Evolutionary conservation across 2,329 filamentous ascomycete species (phyloP).

Genomic region (Colletotrichum nymphaeae): DNA sequence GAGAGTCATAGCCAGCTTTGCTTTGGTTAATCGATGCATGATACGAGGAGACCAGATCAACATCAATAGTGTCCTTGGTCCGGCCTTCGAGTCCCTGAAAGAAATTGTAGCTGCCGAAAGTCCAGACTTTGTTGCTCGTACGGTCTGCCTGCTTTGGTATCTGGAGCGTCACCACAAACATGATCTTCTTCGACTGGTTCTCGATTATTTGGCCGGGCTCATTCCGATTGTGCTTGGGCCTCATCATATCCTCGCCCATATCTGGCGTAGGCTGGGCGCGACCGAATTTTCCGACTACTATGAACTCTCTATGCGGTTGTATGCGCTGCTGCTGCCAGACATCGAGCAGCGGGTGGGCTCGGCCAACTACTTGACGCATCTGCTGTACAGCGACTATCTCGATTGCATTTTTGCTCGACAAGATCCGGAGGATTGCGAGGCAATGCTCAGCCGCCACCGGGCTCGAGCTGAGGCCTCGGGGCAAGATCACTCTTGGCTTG

Average conservation of each 20-base stretch:
- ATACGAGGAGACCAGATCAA: constrained; percentile 45
- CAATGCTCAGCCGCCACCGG: constrained; percentile 43
- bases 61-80: constrained; percentile 45
- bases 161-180: constrained; percentile 47
- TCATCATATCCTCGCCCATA: constrained; percentile 44
- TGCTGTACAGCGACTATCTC: constrained; percentile 48
- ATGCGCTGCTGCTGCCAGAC: constrained; percentile 44
- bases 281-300: constrained; percentile 47
- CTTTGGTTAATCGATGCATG: constrained; percentile 47
- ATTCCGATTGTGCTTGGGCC: constrained; percentile 45
- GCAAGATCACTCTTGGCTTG: constrained; percentile 44
- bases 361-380: constrained; percentile 46
- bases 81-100: constrained; percentile 49
- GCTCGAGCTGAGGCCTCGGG: constrained; percentile 44
- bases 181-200: constrained; percentile 46
- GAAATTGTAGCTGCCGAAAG: constrained; percentile 47
- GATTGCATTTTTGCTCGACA: constrained; percentile 45
- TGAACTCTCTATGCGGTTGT: constrained; percentile 45
- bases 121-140: constrained; percentile 46
- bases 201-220: constrained; percentile 45
- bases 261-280: constrained; percentile 46
- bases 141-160: constrained; percentile 49
- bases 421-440: constrained; percentile 42
- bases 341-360: constrained; percentile 45
- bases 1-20: constrained; percentile 47